phyloP scores from a whole-genome alignment of 495 filamentous ascomycete genomes.

The Penicillium tannophilum region DNA sequence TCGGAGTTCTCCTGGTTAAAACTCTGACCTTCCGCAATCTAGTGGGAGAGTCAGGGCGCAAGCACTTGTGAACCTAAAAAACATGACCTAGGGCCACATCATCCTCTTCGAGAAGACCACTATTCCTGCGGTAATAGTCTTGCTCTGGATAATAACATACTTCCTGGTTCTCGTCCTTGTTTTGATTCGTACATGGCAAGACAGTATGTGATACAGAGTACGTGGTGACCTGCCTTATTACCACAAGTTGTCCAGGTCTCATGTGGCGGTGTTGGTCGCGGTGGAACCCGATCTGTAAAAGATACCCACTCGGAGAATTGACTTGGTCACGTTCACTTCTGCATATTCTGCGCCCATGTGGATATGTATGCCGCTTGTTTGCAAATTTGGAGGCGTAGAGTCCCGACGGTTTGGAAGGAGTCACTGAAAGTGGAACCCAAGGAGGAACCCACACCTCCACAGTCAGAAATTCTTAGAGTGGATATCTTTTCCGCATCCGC shows the following conservation, averaged over 20 bases:
- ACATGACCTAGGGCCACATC: slow-evolving; percentile 14
- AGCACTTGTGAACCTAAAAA: slow-evolving; percentile 19
- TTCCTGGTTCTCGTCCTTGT: not conserved
- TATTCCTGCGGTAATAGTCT: slow-evolving; percentile 4
- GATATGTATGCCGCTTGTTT: slow-evolving; percentile 12
- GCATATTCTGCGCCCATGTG: not conserved
- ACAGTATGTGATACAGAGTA: not conserved
- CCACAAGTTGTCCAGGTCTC: not conserved
- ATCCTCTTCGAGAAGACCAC: slow-evolving; percentile 6
- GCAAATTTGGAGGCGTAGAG: slow-evolving; percentile 9
- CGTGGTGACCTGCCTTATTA: not conserved
- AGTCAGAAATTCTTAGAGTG: slow-evolving; percentile 9
- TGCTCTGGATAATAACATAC: not conserved
- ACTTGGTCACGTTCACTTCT: not conserved
- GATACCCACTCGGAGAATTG: slow-evolving; percentile 11
- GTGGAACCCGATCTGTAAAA: not conserved
- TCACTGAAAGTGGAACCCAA: slow-evolving; percentile 16
- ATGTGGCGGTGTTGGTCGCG: not conserved
- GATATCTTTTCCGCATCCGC: slow-evolving; percentile 18
- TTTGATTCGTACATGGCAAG: too few species aligned
- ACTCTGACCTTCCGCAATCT: not conserved
- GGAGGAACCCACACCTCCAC: slow-evolving; percentile 14
- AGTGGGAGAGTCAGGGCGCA: not conserved
- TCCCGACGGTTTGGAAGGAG: slow-evolving; percentile 10
- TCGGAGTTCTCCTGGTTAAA: not conserved